Conservation (phyloP, 352 stramenopile species). For the Phytophthora quininea region DNA sequence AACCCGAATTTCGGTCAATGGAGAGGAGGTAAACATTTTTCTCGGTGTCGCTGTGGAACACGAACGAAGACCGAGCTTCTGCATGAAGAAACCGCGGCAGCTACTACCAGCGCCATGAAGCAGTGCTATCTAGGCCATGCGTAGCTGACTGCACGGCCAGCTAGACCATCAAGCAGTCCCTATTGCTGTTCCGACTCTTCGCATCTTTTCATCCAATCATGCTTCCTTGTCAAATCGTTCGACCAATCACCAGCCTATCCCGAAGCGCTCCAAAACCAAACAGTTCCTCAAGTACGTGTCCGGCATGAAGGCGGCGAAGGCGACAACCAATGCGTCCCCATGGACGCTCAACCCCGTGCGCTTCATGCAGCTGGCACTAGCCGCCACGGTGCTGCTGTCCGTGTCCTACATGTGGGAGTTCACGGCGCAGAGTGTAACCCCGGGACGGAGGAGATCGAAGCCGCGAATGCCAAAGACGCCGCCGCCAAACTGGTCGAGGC, state of each 20-base stretch:
- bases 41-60: no score
- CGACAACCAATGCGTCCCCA: slow-evolving; percentile 9
- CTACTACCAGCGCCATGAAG: no score
- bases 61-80: no score
- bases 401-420: slow-evolving; percentile 80
- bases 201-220: slow-evolving; percentile 19
- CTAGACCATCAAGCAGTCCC: no score
- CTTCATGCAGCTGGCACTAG: slow-evolving; percentile 76
- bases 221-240: neutral
- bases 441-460: slow-evolving; percentile 19
- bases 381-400: slow-evolving; percentile 60
- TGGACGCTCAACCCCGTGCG: slow-evolving; percentile 52
- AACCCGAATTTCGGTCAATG: slow-evolving; percentile 17
- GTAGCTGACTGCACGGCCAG: no score
- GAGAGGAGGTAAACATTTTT: neutral
- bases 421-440: slow-evolving; percentile 43
- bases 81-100: no score
- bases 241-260: slow-evolving; percentile 10
- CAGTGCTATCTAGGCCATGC: no score
- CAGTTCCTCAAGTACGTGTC: neutral
- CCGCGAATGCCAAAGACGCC: slow-evolving; percentile 27
- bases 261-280: slow-evolving; percentile 16
- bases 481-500: slow-evolving; percentile 24
- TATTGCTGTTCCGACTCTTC: slow-evolving; percentile 13
- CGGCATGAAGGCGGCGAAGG: slow-evolving; percentile 25